phyloP scores from a whole-genome alignment of 176 grass and related monocot genomes.

The Carex cristatella region DNA sequence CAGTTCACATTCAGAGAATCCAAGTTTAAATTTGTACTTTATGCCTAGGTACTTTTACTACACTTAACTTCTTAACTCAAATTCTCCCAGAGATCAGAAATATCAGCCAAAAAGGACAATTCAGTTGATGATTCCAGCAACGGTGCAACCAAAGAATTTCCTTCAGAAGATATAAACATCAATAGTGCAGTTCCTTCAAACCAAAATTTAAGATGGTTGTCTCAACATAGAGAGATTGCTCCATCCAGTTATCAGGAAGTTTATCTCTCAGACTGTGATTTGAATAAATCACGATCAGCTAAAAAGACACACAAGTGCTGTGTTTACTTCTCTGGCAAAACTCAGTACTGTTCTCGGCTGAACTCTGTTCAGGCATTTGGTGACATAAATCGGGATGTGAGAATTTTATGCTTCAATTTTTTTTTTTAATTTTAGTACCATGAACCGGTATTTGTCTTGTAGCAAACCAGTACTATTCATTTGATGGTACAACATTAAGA shows the following conservation, averaged over 20 bases:
- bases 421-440: background rate
- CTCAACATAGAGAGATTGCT: slow-evolving; percentile 62
- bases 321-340: slow-evolving; percentile 85
- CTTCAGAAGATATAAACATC: slow-evolving; percentile 18
- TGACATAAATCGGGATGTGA: slow-evolving; percentile 97
- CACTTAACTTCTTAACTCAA: slow-evolving; percentile 15
- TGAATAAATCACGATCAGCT: slow-evolving; percentile 9
- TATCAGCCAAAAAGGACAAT: slow-evolving; percentile 38
- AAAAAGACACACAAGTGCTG: slow-evolving; percentile 66
- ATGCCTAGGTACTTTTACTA: background rate
- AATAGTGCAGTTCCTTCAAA: slow-evolving; percentile 34
- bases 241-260: slow-evolving; percentile 62
- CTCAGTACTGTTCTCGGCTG: slow-evolving; percentile 78
- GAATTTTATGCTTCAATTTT: slow-evolving; percentile 17
- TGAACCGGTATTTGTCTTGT: background rate
- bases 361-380: slow-evolving; percentile 90
- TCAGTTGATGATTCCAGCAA: slow-evolving; percentile 41
- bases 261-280: slow-evolving; percentile 20
- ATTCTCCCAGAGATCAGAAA: slow-evolving; percentile 64
- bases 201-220: slow-evolving; percentile 64
- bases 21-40: background rate
- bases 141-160: background rate
- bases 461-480: background rate
- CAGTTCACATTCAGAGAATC: background rate
- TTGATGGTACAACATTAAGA: background rate